Evolutionary conservation across 1,284 basidiomycete genomes (phyloP), one percentile per base, ranked within the genome.

Genomic region (Heterobasidion parviporum): DNA sequence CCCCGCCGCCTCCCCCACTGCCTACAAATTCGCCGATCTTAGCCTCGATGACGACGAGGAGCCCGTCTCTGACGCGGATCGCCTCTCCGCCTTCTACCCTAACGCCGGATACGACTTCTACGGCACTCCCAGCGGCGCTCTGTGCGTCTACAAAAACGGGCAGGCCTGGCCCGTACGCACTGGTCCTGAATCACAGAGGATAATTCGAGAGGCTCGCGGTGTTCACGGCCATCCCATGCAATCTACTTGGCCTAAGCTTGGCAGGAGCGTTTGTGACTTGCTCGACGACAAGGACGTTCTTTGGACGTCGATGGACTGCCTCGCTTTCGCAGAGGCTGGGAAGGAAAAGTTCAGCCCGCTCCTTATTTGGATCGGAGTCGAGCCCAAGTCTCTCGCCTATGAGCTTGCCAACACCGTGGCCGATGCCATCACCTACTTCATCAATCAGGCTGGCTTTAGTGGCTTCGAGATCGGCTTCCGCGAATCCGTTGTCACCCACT

Each of bases 31-130:
- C 18, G 18, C 18, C 18, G 18, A 18, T 18, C 18, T 18, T 18
- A 18, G 18, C 18, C 18, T 18, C 18, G 18, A 18, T 18, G 18
- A 18, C 18, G 18, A 18, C 18, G 18, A 18, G 18, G 18, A 18
- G 18, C 18, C 18, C 41, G 41, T 43, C 41, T 12, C 10, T n/a
- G 10, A 12, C 41, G 10, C n/a, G 10, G 10, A 18, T n/a, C 10
- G n/a, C 12, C 12, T 12, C 41, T 10, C n/a, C 41, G 41, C 41
- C n/a, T 43, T 43, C 10, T 43, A 43, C 41, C n/a, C n/a, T 43
- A 51, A 57, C 53, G 66, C 68, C 49, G 59, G 55, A 57, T 61
- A 43, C 57, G 69, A 70, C 63, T 71, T 70, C 58, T 68, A 62
- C 56, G 63, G 64, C 18, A 56, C 41, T 56, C 50, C 57, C 52